Conservation (phyloP, 192 early-diverging fungal genomes). For the Thamnidium elegans region DNA sequence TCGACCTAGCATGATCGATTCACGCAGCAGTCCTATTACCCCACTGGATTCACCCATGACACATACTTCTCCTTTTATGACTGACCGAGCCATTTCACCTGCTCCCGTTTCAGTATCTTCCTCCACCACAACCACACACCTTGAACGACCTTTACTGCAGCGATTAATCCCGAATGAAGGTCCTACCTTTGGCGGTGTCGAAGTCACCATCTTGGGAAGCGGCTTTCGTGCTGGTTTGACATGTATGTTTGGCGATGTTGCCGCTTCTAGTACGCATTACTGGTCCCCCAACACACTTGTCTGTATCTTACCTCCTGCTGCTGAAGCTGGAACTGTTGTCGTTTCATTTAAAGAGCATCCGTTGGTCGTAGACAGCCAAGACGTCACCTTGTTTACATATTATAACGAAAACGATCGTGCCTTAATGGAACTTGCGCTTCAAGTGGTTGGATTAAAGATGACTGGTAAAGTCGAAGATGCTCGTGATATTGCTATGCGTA, state of each 20-base stretch:
- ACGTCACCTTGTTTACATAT: conserved; percentile 47
- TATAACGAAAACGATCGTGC: conserved; percentile 72
- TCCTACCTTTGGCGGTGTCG: conserved; percentile 72
- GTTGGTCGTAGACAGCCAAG: conserved; percentile 29
- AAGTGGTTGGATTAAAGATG: conserved; percentile 72
- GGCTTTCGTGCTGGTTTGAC: conserved; percentile 71
- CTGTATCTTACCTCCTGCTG: conserved; percentile 71
- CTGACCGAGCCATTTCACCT: neutral
- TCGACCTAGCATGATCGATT: neutral
- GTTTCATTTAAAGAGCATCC: conserved; percentile 42
- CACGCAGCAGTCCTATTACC: neutral
- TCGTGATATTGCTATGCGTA: conserved; percentile 59
- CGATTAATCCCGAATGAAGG: conserved; percentile 75
- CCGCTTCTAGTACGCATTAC: conserved; percentile 66
- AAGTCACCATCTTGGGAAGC: conserved; percentile 69
- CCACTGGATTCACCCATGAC: neutral
- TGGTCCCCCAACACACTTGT: conserved; percentile 70
- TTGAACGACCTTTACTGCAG: conserved; percentile 25
- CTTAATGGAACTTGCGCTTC: conserved; percentile 77
- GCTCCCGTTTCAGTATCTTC: neutral
- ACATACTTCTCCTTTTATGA: conserved; percentile 5
- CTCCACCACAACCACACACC: neutral
- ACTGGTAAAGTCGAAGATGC: conserved; percentile 66
- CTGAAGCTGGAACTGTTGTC: conserved; percentile 60
- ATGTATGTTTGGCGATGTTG: conserved; percentile 68